Conservation (phyloP, 2,329 filamentous ascomycete species). For the Neofusicoccum parvum region DNA sequence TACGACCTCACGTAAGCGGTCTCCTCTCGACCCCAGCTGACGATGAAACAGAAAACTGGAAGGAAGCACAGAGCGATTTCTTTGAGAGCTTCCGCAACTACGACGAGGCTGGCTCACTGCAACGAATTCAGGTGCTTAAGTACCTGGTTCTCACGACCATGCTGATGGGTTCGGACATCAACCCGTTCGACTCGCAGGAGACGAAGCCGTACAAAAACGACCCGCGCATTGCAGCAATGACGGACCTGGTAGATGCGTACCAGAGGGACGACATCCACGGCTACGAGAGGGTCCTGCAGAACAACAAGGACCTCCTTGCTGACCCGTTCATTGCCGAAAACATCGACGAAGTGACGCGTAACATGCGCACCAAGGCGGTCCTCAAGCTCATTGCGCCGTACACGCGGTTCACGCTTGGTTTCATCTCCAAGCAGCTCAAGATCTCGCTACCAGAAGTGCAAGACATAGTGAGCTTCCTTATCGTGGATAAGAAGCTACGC, state of each 20-base stretch:
- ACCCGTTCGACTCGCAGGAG: conserved; percentile 97
- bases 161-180: conserved; percentile 98
- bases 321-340: conserved; percentile 98
- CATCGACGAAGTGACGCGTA: conserved; percentile 97
- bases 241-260: conserved; percentile 92
- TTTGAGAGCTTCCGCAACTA: conserved; percentile 99
- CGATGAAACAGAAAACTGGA: conserved; percentile 77
- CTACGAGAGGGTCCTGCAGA: conserved; percentile 85
- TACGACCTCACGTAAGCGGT: conserved; percentile 31
- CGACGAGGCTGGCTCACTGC: conserved; percentile 93
- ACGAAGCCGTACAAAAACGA: conserved; percentile 98
- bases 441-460: conserved; percentile 85
- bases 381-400: conserved; percentile 93
- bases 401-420: conserved; percentile 83
- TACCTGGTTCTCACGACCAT: conserved; percentile 96
- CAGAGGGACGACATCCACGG: conserved; percentile 91
- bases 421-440: conserved; percentile 85
- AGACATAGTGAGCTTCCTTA: conserved; percentile 93
- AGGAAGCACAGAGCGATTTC: conserved; percentile 94
- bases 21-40: conserved; percentile 27
- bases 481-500: conserved; percentile 83
- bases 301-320: conserved; percentile 83
- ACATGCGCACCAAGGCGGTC: conserved; percentile 95
- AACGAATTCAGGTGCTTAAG: conserved; percentile 95
- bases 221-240: conserved; percentile 94